Evolutionary conservation across 169 alveolate genomes (phyloP), one percentile per base, ranked within the genome.

Genomic region (Toxoplasma gondii): DNA sequence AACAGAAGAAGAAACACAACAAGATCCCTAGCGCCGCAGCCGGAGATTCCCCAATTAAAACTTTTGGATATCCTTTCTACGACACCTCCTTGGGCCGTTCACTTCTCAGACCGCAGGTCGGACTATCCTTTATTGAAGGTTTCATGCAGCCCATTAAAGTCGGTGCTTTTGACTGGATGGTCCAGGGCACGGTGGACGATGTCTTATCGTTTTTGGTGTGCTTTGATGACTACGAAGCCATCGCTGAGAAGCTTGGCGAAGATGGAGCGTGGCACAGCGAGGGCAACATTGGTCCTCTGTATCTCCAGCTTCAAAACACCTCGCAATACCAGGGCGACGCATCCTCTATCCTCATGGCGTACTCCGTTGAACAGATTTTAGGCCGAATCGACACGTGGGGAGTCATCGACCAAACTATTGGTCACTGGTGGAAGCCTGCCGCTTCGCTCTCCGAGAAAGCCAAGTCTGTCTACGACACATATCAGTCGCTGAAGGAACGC

Each of bases 11-110:
- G 64, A 1, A 38, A 22, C 7, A 39, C 10, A 44, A 39, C 0
- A 41, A 36, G 2, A 17, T 24, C n/a, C 92, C 92, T 24, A 74
- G 70, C 38, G 92, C 92, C 67, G 53, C 83, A 16, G 82, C 4
- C 38, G 92, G 92, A 12, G 36, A 88, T 43, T 7, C 86, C 39
- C 92, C 92, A 1, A 19, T 64, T 9, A 0, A 0, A 0, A 19
- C 0, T 19, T 88, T 88, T 31, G 92, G 92, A 43, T 88, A 88
- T 34, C 92, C 92, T 43, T 19, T 4, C 27, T 88, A 0, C 64
- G 92, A 58, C 39, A 9, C 58, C 16, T 9, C 17, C n/a, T 17
- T 41, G 44, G 44, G 64, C 27, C 0, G 0, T 0, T 0, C 45
- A 0, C 0, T 74, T 7, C 34, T 74, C 27, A n/a, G 27, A 38